These are phyloP conservation scores for Boletus insuetus DNA, from an alignment of 768 basidiomycete genomes.

Conservation along the genomic window DNA sequence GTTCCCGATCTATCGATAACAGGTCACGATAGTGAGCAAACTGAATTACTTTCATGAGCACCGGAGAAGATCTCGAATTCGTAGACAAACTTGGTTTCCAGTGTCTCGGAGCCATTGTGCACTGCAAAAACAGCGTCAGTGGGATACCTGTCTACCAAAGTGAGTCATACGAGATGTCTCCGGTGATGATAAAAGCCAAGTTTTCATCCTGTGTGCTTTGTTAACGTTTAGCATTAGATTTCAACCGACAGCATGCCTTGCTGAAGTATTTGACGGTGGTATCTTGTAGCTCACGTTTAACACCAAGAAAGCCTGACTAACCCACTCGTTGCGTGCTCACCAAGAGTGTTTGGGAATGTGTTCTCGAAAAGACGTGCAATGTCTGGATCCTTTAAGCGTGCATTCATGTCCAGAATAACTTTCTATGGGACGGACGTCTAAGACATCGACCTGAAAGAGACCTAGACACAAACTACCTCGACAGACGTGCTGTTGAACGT, in stretches of 20 bases:
- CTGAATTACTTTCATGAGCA: slow-evolving; percentile 32
- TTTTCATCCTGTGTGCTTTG: slow-evolving; percentile 51
- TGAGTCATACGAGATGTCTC: slow-evolving; percentile 67
- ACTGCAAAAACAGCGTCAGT: slow-evolving; percentile 34
- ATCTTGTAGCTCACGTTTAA: slow-evolving; percentile 39
- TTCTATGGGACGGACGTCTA: slow-evolving; percentile 37
- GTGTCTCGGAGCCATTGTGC: slow-evolving; percentile 86
- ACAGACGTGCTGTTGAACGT: slow-evolving; percentile 77
- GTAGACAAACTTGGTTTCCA: slow-evolving; percentile 59
- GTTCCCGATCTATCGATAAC: slow-evolving; percentile 51
- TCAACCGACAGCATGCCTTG: slow-evolving; percentile 35
- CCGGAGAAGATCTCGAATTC: background rate
- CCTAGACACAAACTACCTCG: slow-evolving; percentile 45
- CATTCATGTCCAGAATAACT: slow-evolving; percentile 73
- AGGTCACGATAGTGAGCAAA: slow-evolving; percentile 69
- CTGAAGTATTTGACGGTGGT: slow-evolving; percentile 79
- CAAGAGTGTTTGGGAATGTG: slow-evolving; percentile 79
- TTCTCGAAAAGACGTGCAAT: slow-evolving; percentile 78
- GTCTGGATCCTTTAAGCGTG: slow-evolving; percentile 71
- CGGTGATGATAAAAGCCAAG: slow-evolving; percentile 78
- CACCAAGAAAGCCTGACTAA: background rate
- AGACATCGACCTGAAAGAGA: background rate
- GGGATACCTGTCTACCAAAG: background rate
- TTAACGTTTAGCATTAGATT: background rate
- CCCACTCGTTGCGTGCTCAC: slow-evolving; percentile 34